Evolutionary conservation across 345 rosid genomes (phyloP).

Genomic region (Punica granatum): DNA sequence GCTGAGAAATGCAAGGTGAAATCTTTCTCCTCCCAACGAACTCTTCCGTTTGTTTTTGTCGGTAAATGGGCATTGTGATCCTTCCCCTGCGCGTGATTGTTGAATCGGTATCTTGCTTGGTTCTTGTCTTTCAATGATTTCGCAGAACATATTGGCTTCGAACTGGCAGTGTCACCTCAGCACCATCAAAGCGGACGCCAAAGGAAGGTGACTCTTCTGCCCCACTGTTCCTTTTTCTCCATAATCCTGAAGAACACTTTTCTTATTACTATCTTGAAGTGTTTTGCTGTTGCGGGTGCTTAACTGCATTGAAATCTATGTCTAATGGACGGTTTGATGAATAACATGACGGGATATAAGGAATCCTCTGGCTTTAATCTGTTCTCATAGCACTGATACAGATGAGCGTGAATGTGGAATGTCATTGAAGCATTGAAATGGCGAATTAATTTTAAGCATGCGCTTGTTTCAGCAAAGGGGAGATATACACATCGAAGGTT

Average conservation of each 20-base stretch:
- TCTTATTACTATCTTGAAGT: no score
- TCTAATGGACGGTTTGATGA: no score
- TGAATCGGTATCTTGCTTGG: neutral
- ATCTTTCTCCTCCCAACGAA: neutral
- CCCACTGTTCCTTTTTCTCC: neutral
- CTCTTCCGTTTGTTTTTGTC: neutral
- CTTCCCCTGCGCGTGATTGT: neutral
- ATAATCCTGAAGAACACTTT: no score
- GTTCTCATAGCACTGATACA: no score
- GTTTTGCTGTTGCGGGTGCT: no score
- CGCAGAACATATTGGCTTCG: constrained; percentile 68
- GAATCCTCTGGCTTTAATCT: neutral
- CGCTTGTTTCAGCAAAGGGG: constrained; percentile 40
- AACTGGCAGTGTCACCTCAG: constrained; percentile 75
- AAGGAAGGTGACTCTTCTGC: constrained; percentile 53
- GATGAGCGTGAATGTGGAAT: neutral
- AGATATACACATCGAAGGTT: constrained; percentile 65
- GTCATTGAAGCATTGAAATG: neutral
- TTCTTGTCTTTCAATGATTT: neutral
- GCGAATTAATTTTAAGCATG: neutral
- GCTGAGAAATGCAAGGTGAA: constrained; percentile 77
- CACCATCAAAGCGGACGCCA: constrained; percentile 74
- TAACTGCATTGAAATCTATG: no score
- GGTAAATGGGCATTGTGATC: neutral
- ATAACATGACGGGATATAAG: neutral